Conservation (phyloP, 441 rosid species). For the Kokia cookei region DNA sequence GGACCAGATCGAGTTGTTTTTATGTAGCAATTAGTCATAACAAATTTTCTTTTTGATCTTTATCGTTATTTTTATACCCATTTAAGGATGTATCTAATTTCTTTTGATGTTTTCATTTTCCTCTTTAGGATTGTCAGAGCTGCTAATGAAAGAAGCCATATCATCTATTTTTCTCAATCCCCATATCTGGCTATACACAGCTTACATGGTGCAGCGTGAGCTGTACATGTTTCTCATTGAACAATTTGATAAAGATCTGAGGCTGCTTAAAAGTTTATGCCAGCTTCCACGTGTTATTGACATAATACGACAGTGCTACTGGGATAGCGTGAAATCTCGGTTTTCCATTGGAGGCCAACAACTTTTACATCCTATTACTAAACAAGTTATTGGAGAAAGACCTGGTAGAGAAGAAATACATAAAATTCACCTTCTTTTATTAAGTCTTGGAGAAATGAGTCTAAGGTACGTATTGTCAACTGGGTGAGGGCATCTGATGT, state of each 20-base stretch:
- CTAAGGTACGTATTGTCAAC: constrained; percentile 53
- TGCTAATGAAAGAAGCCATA: constrained; percentile 83
- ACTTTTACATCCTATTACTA: constrained; percentile 67
- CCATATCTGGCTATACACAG: constrained; percentile 78
- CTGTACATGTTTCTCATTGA: constrained; percentile 94
- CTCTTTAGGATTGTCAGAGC: constrained; percentile 70
- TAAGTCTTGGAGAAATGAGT: constrained; percentile 99
- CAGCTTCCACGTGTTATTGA: constrained; percentile 83
- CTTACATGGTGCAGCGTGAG: constrained; percentile 91
- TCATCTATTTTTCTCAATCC: constrained; percentile 93
- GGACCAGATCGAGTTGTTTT: constrained; percentile 9
- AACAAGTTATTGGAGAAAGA: constrained; percentile 65
- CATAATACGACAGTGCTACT: constrained; percentile 76
- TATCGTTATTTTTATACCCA: not conserved
- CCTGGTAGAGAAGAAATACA: constrained; percentile 85
- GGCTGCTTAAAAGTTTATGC: constrained; percentile 74
- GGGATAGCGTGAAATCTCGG: constrained; percentile 76
- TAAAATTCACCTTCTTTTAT: constrained; percentile 90
- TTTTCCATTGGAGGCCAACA: constrained; percentile 75
- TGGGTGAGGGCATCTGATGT: not conserved
- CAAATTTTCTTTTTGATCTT: constrained; percentile 6
- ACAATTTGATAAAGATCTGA: constrained; percentile 86
- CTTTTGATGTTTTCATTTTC: constrained; percentile 7
- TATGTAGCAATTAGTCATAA: constrained; percentile 4
- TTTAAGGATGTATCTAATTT: not conserved